These are phyloP conservation scores for Colletotrichum spaethianum DNA, from an alignment of 2,329 filamentous ascomycete genomes.

Conservation along the genomic window DNA sequence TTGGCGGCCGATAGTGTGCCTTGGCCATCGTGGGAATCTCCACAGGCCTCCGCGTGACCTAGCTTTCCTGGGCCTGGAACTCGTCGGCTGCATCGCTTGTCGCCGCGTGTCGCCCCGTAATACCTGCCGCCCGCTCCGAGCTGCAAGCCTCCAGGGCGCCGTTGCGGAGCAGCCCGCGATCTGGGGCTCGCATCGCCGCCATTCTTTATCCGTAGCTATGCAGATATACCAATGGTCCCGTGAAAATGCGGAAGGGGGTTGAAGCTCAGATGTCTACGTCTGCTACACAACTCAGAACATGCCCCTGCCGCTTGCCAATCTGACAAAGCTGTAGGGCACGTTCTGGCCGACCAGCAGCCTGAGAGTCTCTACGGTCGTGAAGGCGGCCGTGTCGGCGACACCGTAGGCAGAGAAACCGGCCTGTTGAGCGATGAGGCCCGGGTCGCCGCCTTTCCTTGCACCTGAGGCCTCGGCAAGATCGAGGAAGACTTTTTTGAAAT, in stretches of 20 bases:
- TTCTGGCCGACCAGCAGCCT: slow-evolving; percentile 87
- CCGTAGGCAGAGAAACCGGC: slow-evolving; percentile 86
- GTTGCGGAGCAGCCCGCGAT: slow-evolving; percentile 6
- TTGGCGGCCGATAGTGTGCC: slow-evolving; percentile 21
- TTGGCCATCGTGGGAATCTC: slow-evolving; percentile 27
- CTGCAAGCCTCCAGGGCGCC: not conserved
- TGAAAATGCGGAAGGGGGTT: not conserved
- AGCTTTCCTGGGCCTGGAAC: not conserved
- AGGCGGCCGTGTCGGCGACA: slow-evolving; percentile 84
- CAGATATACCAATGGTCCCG: not conserved
- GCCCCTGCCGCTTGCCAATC: slow-evolving; percentile 73
- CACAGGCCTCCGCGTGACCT: slow-evolving; percentile 11
- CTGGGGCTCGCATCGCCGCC: not conserved
- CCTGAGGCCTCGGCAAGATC: slow-evolving; percentile 78
- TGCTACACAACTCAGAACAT: slow-evolving; percentile 56
- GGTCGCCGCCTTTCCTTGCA: slow-evolving; percentile 76
- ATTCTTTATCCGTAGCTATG: slow-evolving; percentile 2
- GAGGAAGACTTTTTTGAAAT: slow-evolving; percentile 79
- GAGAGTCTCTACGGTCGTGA: slow-evolving; percentile 87
- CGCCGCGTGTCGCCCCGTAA: not conserved
- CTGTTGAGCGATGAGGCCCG: slow-evolving; percentile 77
- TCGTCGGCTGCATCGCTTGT: not conserved
- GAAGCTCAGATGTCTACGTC: not conserved
- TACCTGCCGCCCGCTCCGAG: not conserved
- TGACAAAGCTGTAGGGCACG: slow-evolving; percentile 89